A percentile compares a stretch with the other conserved stretches of the same genome.
Conservation (phyloP, 495 filamentous ascomycete genomes). For the Copromyces sp. region DNA sequence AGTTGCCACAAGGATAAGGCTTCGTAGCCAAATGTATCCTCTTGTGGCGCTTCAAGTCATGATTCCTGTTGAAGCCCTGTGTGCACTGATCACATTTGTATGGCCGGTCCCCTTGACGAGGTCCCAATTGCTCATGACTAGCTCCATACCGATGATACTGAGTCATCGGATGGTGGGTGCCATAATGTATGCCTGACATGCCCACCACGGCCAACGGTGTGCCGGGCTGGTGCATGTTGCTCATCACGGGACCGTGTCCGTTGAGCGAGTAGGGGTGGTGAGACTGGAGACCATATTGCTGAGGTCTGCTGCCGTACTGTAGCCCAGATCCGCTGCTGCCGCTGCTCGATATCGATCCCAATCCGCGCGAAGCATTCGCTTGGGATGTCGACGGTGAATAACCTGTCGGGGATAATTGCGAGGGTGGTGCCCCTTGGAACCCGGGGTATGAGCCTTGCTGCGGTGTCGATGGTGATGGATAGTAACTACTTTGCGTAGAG, state of each 20-base stretch:
- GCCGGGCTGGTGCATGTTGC: constrained; percentile 65
- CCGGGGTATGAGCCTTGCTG: constrained; percentile 49
- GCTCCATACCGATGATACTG: constrained; percentile 18
- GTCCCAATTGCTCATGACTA: constrained; percentile 23
- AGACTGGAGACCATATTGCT: not conserved
- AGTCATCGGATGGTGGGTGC: constrained; percentile 42
- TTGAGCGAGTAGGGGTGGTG: not conserved
- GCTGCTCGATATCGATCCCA: constrained; percentile 40
- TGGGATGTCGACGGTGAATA: constrained; percentile 8
- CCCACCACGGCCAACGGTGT: constrained; percentile 60
- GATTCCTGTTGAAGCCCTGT: constrained; percentile 92
- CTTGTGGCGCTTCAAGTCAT: constrained; percentile 93
- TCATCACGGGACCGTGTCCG: constrained; percentile 60
- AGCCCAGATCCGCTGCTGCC: not conserved
- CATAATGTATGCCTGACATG: constrained; percentile 43
- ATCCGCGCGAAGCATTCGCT: constrained; percentile 17
- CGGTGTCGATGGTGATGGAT: constrained; percentile 51
- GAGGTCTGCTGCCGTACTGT: not conserved
- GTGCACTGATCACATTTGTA: constrained; percentile 92
- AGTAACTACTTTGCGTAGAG: constrained; percentile 45
- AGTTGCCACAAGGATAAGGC: constrained; percentile 83
- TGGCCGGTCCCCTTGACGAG: constrained; percentile 54
- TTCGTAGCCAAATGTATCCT: constrained; percentile 92
- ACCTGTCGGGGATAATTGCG: constrained; percentile 18
- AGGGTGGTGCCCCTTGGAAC: constrained; percentile 35